phyloP scores from a whole-genome alignment of 306 rosid species.

The Cucumis hystrix region DNA sequence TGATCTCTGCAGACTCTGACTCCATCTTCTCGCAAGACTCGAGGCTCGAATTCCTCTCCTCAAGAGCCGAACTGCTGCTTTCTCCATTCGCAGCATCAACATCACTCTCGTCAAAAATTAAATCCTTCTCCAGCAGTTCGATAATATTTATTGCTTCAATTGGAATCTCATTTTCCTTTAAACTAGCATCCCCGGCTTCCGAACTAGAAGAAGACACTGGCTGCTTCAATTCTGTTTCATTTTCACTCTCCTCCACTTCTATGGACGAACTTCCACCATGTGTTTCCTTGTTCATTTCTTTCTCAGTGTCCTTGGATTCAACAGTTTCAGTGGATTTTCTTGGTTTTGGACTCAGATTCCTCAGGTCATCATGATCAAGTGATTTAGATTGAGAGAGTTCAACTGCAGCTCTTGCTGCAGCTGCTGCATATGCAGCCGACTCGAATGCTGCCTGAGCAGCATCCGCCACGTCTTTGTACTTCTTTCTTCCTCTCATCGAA shows the following conservation, averaged over 20 bases:
- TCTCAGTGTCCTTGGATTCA: conserved; percentile 1
- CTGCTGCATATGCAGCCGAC: conserved; percentile 84
- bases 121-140: conserved; percentile 19
- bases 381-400: conserved; percentile 55
- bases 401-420: conserved; percentile 77
- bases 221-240: conserved; percentile 13
- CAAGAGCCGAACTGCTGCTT: conserved; percentile 10
- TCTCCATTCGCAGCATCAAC: conserved; percentile 17
- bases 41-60: conserved; percentile 18
- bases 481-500: conserved; percentile 27
- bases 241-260: conserved; percentile 5
- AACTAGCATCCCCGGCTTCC: conserved; percentile 18
- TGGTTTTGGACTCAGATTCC: conserved; percentile 15
- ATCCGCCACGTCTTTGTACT: conserved; percentile 64
- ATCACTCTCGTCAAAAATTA: conserved; percentile 39
- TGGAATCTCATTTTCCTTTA: conserved; percentile 9
- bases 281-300: conserved; percentile 12
- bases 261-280: conserved; percentile 12
- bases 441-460: conserved; percentile 98
- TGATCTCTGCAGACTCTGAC: conserved; percentile 13
- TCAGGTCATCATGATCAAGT: conserved; percentile 39
- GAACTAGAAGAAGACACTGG: conserved; percentile 19
- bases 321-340: conserved; percentile 11
- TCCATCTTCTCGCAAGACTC: conserved; percentile 13
- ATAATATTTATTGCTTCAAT: conserved; percentile 11